phyloP scores from a whole-genome alignment of 345 rosid genomes.

The Lumnitzera littorea region DNA sequence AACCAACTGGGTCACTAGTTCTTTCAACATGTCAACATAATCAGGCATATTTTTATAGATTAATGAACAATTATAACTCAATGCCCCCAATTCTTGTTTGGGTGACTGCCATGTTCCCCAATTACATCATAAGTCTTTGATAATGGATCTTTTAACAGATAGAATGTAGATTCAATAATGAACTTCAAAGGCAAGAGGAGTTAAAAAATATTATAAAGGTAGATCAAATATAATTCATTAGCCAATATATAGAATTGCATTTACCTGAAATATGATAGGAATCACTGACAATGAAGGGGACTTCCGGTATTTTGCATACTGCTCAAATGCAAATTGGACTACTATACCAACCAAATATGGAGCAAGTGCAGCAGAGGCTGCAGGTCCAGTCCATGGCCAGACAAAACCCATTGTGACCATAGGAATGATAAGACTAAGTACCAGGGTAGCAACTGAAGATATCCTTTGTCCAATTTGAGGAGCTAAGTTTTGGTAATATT shows the following conservation, averaged over 20 bases:
- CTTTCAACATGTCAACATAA: too few relatives aligned
- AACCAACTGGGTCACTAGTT: too few relatives aligned
- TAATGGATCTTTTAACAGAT: too few relatives aligned
- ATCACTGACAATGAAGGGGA: conserved; percentile 77
- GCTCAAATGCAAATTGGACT: conserved; percentile 93
- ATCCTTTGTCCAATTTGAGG: conserved; percentile 64
- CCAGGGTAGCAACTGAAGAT: conserved; percentile 79
- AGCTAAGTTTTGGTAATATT: conserved; percentile 15
- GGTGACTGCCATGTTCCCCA: too few relatives aligned
- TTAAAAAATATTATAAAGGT: too few relatives aligned
- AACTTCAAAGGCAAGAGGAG: too few relatives aligned
- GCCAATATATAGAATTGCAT: conserved; percentile 2
- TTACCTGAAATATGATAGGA: conserved; percentile 87
- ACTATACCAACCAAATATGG: conserved; percentile 92
- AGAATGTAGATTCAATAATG: too few relatives aligned
- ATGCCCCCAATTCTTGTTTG: too few relatives aligned
- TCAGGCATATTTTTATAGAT: too few relatives aligned
- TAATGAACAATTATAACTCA: too few relatives aligned
- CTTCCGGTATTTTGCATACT: conserved; percentile 57
- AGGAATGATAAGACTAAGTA: conserved; percentile 87
- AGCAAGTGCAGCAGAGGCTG: conserved; percentile 97
- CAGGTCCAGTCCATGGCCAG: conserved; percentile 99
- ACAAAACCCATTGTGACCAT: conserved; percentile 98
- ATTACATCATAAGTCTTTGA: too few relatives aligned
- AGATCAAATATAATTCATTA: too few relatives aligned